Conservation (phyloP, 139 green algal species). For the Coelastrella sp. region DNA sequence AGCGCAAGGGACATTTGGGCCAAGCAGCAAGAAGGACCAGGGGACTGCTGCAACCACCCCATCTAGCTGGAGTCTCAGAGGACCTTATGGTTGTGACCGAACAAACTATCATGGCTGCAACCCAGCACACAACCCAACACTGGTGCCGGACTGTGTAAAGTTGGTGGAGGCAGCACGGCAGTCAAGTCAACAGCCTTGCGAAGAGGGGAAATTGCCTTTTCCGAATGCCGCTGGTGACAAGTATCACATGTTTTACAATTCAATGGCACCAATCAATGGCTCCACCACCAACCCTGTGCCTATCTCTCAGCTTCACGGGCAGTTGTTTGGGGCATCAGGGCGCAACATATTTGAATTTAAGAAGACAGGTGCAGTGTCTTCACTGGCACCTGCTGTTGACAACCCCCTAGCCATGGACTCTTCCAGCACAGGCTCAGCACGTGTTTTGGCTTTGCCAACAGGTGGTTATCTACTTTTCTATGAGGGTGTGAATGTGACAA, state of each 20-base stretch:
- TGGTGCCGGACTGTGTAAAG: background rate
- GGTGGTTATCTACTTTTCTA: background rate
- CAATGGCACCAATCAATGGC: background rate
- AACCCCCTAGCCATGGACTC: background rate
- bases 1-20: background rate
- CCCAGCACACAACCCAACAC: background rate
- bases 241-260: conserved; percentile 13
- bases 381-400: background rate
- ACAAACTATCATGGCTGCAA: background rate
- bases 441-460: background rate
- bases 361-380: background rate
- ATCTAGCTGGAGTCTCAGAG: background rate
- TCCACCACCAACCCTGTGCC: background rate
- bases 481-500: background rate
- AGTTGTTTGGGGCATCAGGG: background rate
- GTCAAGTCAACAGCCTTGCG: background rate
- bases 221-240: background rate
- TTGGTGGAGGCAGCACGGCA: background rate
- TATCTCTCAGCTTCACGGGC: background rate
- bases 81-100: background rate
- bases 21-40: background rate
- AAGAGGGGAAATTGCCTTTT: background rate
- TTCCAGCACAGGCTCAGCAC: background rate
- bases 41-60: background rate
- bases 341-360: background rate